Evolutionary conservation across 805 yeast species (phyloP).

Genomic region (Yarrowia osloensis): DNA sequence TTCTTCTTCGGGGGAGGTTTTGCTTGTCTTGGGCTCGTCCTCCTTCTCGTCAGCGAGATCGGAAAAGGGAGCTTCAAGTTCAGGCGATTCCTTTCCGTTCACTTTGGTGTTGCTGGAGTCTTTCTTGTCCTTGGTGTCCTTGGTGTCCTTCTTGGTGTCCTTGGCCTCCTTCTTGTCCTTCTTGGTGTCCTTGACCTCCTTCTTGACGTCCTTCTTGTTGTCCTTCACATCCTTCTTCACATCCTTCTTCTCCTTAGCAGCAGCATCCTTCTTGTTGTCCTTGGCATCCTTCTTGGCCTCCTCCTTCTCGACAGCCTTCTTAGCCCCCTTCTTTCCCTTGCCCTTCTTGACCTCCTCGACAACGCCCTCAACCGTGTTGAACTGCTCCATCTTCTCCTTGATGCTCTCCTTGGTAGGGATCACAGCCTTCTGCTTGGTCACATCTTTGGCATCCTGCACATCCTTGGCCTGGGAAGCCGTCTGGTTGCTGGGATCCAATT

Average conservation of each 20-base stretch:
- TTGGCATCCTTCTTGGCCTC: constrained; percentile 33
- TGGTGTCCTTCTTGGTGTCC: constrained; percentile 4
- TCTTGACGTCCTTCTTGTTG: neutral
- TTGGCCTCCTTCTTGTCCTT: neutral
- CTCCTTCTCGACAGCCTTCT: constrained; percentile 15
- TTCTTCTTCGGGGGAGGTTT: constrained; percentile 28
- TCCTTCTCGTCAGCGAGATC: constrained; percentile 36
- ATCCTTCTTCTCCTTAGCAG: constrained; percentile 11
- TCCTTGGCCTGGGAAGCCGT: constrained; percentile 44
- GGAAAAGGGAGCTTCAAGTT: neutral
- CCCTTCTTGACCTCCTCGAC: constrained; percentile 30
- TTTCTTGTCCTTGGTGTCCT: constrained; percentile 34
- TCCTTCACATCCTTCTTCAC: constrained; percentile 34
- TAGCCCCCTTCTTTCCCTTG: neutral
- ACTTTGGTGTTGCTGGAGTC: constrained; percentile 7
- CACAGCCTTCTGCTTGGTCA: constrained; percentile 26
- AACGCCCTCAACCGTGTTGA: constrained; percentile 39
- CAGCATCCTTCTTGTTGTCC: constrained; percentile 31
- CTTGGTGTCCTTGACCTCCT: neutral
- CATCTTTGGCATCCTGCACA: constrained; percentile 41
- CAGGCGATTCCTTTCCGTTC: neutral
- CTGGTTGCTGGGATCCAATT: constrained; percentile 63
- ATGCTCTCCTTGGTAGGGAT: constrained; percentile 25
- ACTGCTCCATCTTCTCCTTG: constrained; percentile 35
- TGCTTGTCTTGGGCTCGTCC: no score